Base-by-base conservation (phyloP, 2,329 filamentous ascomycete species). In the Fusarium citri region DNA sequence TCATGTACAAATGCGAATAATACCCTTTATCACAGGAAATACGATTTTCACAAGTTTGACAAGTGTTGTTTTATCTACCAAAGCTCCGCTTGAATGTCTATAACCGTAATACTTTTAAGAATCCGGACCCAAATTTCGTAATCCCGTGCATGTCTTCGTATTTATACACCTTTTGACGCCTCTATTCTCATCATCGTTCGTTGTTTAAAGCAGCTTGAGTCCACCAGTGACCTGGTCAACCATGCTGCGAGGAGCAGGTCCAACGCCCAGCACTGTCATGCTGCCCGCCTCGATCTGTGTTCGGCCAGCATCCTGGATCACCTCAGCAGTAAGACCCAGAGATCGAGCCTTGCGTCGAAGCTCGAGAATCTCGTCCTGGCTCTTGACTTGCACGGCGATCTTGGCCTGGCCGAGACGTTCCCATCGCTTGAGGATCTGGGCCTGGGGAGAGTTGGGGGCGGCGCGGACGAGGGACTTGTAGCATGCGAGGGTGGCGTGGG, bases 251-350 rank as follows among this genome's bases (percentile, higher is more conserved):
- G 95, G 95, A 26, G 91, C 95, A 4, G 90, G 90, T 0, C 90
- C 90, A 55, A 95, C 89, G 1, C 96, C 96, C 54, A 99, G 83
- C 43, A 99, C 96, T 1, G 96, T 99, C 79, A 93, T 87, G 79
- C 94, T 98, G 20, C 96, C 95, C 45, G 92, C 90, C 55, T 94
- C 94, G 80, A 99, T 98, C 87, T 99, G 96, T 47, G 96, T 99
- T 66, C 96, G 88, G 16, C 96, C 96, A n/a, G 96, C 96, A 81
- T 99, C 96, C 76, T 93, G 91, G 72, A 99, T 95, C 55, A 97
- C 90, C 79, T 95, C 92, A 55, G 95, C 94, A 65, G 94, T 94
- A 63, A 99, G 81, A 2, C 96, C 95, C 62, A 98, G 79, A 78
- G 91, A 93, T 68, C 93, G 86, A 5, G 96, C 96, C 79, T 91